Base-by-base conservation (phyloP, 2,329 filamentous ascomycete genomes). In the Alternaria panax region DNA sequence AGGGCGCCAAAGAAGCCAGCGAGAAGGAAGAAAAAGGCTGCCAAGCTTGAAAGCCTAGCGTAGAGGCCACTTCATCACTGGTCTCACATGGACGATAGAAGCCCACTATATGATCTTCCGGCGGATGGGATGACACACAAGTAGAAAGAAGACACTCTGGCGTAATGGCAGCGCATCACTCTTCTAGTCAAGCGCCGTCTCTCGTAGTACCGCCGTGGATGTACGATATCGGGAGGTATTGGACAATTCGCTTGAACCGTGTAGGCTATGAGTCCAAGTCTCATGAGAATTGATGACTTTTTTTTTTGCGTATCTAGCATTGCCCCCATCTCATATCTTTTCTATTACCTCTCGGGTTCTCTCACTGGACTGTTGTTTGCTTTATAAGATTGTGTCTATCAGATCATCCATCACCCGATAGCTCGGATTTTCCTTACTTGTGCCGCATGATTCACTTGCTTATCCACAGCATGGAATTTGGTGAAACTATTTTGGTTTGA, bases 401-500 rank as follows among this genome's bases (percentile, higher is more conserved):
- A 30, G 0, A 30, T 11, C 28, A 30, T 30, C 3, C 28, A 12
- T 12, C 28, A 7, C 30, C 14, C 12, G 14, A 14, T 34, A 36
- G 0, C n/a, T 0, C 16, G 2, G 0, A 8, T 30, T 30, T 11
- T 11, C 34, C 3, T n/a, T 7, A 16, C 2, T 11, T 11, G 2
- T 38, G 16, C n/a, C 7, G 0, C n/a, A 38, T 20, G 4, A 1
- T 5, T 20, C 16, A 38, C 0, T 20, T 12, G 36, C 36, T 4
- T 1, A 20, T 38, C 0, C 7, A 20, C n/a, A 38, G 8, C 36
- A 11, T 18, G 5, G 8, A 5, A 20, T 8, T 11, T 5, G 4
- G 4, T 20, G n/a, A 11, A 5, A 5, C 8, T 12, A 20, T 12
- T n/a, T 11, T n/a, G n/a, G 8, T 5, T 18, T 1, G 8, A 20